phyloP scores from a whole-genome alignment of 148 eudicot species.

The Amaranthus cruentus region DNA sequence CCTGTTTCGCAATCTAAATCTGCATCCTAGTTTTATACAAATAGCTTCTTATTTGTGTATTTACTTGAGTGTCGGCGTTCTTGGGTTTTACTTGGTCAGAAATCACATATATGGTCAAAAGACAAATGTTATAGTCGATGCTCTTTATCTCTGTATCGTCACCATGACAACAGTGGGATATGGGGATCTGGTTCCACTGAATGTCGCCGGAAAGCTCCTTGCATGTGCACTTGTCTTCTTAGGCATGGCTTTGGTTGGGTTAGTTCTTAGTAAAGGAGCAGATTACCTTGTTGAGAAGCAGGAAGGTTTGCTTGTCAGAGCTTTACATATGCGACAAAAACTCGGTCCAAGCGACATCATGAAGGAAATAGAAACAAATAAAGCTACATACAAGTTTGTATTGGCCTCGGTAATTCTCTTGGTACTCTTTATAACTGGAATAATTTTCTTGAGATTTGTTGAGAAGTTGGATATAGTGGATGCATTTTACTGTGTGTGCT shows the following conservation, averaged over 20 bases:
- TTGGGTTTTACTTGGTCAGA: conserved; percentile 55
- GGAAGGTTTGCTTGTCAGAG: conserved; percentile 52
- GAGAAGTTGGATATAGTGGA: conserved; percentile 60
- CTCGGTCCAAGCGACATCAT: conserved; percentile 36
- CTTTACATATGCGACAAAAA: conserved; percentile 41
- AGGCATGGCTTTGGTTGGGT: conserved; percentile 67
- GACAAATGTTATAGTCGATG: conserved; percentile 62
- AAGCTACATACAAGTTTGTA: conserved; percentile 50
- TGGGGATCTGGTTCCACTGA: conserved; percentile 79
- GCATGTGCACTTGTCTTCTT: conserved; percentile 83
- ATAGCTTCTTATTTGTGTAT: conserved; percentile 37
- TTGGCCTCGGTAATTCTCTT: conserved; percentile 32
- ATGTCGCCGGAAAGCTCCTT: conserved; percentile 53
- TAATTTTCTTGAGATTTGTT: conserved; percentile 45
- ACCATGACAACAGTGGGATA: conserved; percentile 97
- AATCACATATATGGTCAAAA: conserved; percentile 57
- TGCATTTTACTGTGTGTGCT: conserved; percentile 87
- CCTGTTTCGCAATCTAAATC: conserved; percentile 21
- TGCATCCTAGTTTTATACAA: conserved; percentile 60
- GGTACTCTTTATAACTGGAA: conserved; percentile 53
- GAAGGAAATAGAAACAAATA: conserved; percentile 56
- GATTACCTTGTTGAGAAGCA: conserved; percentile 88
- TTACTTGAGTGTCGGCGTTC: conserved; percentile 47
- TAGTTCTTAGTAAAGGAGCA: conserved; percentile 61
- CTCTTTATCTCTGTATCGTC: conserved; percentile 79